A percentile compares a stretch with the other conserved stretches of the same genome.
phyloP scores from a whole-genome alignment of 2,329 filamentous ascomycete species.

The Fusarium sp. region DNA sequence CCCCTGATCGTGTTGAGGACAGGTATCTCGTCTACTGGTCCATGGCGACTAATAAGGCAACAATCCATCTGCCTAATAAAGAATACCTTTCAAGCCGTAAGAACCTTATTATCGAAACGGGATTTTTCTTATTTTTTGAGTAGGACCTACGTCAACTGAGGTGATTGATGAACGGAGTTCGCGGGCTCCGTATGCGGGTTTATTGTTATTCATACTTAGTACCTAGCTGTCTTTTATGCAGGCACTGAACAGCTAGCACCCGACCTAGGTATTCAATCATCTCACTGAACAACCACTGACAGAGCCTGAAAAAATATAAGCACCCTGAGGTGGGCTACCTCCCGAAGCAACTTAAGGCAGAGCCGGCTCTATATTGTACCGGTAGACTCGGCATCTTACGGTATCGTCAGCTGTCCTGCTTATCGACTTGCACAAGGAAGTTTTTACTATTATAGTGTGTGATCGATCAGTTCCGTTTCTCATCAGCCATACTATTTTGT shows the following conservation, averaged over 20 bases:
- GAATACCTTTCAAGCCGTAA: background rate
- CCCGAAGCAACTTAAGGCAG: slow-evolving; percentile 11
- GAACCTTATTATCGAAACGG: background rate
- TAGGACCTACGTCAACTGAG: background rate
- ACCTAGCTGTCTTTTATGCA: slow-evolving; percentile 23
- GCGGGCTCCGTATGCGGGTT: slow-evolving; percentile 19
- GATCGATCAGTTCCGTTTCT: slow-evolving; percentile 1
- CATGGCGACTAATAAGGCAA: background rate
- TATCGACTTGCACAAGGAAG: slow-evolving; percentile 3
- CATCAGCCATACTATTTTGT: background rate
- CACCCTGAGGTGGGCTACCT: slow-evolving; percentile 32
- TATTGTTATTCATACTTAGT: slow-evolving; percentile 17
- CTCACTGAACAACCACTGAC: slow-evolving; percentile 7
- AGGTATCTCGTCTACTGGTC: background rate
- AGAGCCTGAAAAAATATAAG: background rate
- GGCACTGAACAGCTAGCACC: slow-evolving; percentile 10
- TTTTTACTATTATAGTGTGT: background rate
- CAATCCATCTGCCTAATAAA: slow-evolving; percentile 2
- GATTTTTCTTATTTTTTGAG: background rate
- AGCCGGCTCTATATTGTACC: slow-evolving; percentile 29
- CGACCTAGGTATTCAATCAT: slow-evolving; percentile 1
- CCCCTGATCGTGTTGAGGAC: slow-evolving; percentile 7
- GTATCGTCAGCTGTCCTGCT: slow-evolving; percentile 27
- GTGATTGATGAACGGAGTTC: slow-evolving; percentile 14
- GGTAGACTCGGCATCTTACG: slow-evolving; percentile 34